These are phyloP conservation scores for Lipomyces yamadae DNA, from an alignment of 805 yeast species.

Conservation along the genomic window DNA sequence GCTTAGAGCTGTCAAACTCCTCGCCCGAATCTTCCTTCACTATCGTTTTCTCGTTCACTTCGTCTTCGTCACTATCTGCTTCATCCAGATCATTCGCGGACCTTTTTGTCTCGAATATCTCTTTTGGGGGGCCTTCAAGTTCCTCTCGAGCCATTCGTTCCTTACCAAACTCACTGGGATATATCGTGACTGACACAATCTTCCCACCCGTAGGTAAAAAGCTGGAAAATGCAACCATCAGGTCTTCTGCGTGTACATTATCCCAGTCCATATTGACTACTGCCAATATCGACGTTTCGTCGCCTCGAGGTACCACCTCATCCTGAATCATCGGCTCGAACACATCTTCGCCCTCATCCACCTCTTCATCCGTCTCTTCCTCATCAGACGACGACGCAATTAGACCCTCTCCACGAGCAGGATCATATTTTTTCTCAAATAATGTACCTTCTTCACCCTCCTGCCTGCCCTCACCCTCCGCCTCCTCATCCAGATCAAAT, in stretches of 20 bases:
- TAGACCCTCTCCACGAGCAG: conserved; percentile 49
- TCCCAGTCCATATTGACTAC: conserved; percentile 99
- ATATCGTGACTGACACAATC: conserved; percentile 70
- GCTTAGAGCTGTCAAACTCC: conserved; percentile 81
- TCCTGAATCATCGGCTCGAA: conserved; percentile 49
- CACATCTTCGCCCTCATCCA: conserved; percentile 35
- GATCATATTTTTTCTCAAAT: conserved; percentile 40
- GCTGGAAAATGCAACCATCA: conserved; percentile 85
- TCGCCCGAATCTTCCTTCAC: conserved; percentile 83
- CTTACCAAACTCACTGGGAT: conserved; percentile 91
- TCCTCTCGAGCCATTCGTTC: conserved; percentile 90
- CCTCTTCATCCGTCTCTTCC: conserved; percentile 44
- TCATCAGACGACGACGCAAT: conserved; percentile 39
- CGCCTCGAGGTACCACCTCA: conserved; percentile 82
- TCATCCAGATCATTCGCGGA: conserved; percentile 40
- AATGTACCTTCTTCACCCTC: conserved; percentile 26
- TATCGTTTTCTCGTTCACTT: conserved; percentile 70
- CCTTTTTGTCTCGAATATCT: conserved; percentile 60
- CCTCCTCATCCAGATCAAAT: conserved; percentile 37
- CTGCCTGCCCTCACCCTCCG: conserved; percentile 37
- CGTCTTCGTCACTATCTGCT: conserved; percentile 49
- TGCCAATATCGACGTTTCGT: conserved; percentile 80
- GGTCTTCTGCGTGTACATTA: conserved; percentile 81
- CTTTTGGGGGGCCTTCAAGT: conserved; percentile 88
- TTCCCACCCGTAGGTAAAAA: conserved; percentile 79